Conservation (phyloP, 2,329 filamentous ascomycete genomes). For the Fragosphaeria purpurea region DNA sequence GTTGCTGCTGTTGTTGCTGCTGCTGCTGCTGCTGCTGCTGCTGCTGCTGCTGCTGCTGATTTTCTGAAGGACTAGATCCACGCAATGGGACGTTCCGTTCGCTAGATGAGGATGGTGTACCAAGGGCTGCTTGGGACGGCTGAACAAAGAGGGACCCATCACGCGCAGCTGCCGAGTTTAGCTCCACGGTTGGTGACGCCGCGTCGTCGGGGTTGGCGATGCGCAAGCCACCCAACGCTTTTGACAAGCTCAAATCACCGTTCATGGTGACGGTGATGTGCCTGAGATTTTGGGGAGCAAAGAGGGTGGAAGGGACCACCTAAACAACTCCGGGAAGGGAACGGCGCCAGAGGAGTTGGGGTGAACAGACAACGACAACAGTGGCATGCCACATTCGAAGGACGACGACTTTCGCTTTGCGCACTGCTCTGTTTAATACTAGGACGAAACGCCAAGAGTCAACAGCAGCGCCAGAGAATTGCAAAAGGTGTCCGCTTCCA, state of each 20-base stretch:
- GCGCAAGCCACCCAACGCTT: slow-evolving; percentile 84
- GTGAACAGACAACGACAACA: neutral
- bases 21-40: too few relatives aligned
- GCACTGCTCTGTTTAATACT: too few relatives aligned
- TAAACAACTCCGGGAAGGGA: too few relatives aligned
- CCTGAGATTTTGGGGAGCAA: neutral
- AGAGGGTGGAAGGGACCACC: too few relatives aligned
- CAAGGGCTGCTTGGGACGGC: neutral
- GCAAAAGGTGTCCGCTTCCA: neutral
- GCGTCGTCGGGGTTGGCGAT: slow-evolving; percentile 88
- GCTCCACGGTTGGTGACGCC: slow-evolving; percentile 5
- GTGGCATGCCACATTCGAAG: slow-evolving; percentile 5
- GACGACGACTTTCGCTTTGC: too few relatives aligned
- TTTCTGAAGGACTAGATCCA: too few relatives aligned
- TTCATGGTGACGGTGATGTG: slow-evolving; percentile 52
- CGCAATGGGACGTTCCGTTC: too few relatives aligned
- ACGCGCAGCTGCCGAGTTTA: neutral
- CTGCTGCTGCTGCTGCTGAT: too few relatives aligned
- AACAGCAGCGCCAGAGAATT: neutral
- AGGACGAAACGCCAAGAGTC: neutral
- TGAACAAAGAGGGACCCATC: neutral
- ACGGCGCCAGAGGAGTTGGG: too few relatives aligned
- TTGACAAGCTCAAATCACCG: slow-evolving; percentile 84
- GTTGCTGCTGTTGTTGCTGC: too few relatives aligned
- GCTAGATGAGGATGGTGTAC: too few relatives aligned